phyloP scores from a whole-genome alignment of 1,284 basidiomycete genomes.

The Trichosporon faecale region DNA sequence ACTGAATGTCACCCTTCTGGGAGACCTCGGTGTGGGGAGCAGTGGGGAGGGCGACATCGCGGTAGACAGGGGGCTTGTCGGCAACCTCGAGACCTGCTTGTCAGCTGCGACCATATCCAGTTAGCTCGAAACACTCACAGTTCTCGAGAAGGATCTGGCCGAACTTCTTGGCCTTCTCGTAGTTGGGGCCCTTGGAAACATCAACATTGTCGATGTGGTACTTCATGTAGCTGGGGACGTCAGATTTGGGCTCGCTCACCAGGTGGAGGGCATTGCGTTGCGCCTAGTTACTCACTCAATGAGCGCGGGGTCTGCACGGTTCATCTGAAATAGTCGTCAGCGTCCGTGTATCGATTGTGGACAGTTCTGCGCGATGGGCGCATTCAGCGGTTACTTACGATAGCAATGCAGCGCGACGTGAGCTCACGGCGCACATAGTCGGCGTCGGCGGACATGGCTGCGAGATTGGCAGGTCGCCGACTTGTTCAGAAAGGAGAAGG shows the following conservation, averaged over 20 bases:
- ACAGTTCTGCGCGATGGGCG: not conserved
- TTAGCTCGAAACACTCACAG: conserved; percentile 35
- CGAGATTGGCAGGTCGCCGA: conserved; percentile 19
- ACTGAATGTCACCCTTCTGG: conserved; percentile 88
- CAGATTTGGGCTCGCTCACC: not conserved
- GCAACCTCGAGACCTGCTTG: conserved; percentile 32
- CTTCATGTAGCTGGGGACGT: conserved; percentile 73
- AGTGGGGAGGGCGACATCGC: conserved; percentile 87
- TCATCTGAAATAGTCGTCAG: conserved; percentile 58
- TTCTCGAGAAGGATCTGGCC: conserved; percentile 95
- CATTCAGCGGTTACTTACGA: conserved; percentile 52
- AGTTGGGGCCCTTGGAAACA: conserved; percentile 79
- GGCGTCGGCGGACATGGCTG: conserved; percentile 35
- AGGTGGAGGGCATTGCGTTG: not conserved
- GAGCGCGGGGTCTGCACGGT: conserved; percentile 87
- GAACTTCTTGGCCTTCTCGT: conserved; percentile 91
- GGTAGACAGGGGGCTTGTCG: conserved; percentile 54
- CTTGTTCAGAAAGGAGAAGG: conserved; percentile 7
- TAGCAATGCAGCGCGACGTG: conserved; percentile 93
- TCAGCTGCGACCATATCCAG: not conserved
- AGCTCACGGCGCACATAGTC: conserved; percentile 62
- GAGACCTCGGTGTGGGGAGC: conserved; percentile 93
- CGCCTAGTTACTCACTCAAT: conserved; percentile 55
- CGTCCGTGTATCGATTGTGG: not conserved
- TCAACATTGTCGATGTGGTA: conserved; percentile 86